Evolutionary conservation across 2,329 filamentous ascomycete species (phyloP), one percentile per base, ranked within the genome.

Genomic region (Chalaropsis ovoidea): DNA sequence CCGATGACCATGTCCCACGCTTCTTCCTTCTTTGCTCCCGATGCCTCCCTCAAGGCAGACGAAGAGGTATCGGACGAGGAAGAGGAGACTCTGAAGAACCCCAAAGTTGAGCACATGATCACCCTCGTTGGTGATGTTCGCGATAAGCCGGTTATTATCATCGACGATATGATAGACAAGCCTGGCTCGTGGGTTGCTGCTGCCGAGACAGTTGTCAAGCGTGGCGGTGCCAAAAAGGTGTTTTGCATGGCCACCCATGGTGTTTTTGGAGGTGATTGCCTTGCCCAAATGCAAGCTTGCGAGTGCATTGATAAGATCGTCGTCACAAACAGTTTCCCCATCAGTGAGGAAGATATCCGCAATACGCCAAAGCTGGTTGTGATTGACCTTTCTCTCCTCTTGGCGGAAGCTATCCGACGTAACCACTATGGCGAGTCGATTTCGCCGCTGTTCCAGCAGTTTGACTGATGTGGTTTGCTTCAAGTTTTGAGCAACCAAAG

Each of bases 81-180:
- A 75, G 94, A 99, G 71, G 90, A 95, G 70, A 86, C 86, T n/a
- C 84, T 93, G 63, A 84, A 87, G 71, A 86, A 93, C 70, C 85
- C 87, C 11, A 86, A 87, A 68, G 80, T 93, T 24, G 94, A 99
- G 77, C 91, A 92, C 72, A 96, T 93, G 79, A 95, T 99, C 71
- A 99, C 94, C 0, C 81, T 99, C n/a, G 94, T 99, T 15, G 94
- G 94, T 68, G 90, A 97, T 71, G 94, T 99, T 68, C 88, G 86
- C 72, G 86, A 90, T 73, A 85, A 90, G 67, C 87, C 90, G 0
- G 94, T 97, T 64, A 88, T 99, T 73, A 91, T 99, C 68, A 89
- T 99, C 62, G 94, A 99, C 74, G 94, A 99, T 74, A 97, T 99
- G 89, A 96, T 99, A 72, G 94, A 99, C 77, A 96, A 96, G 78